Percentiles rank a stretch among this genome's conserved stretches.
These are phyloP conservation scores for Myotisia sp. DNA, from an alignment of 2,329 filamentous ascomycete genomes.

Conservation along the genomic window DNA sequence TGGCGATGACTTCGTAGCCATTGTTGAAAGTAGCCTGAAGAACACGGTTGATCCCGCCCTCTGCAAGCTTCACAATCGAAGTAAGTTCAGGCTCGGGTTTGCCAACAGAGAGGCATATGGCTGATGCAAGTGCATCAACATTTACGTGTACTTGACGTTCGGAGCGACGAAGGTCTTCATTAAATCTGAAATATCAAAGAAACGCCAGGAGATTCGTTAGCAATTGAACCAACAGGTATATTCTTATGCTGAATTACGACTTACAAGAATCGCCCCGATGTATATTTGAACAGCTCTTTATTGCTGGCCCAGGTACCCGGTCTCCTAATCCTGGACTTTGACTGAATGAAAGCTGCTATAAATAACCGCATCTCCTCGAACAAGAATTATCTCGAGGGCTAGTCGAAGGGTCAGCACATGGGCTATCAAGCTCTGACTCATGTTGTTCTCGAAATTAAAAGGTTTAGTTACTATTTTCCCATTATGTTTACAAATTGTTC, in stretches of 20 bases:
- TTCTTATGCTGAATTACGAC: not conserved
- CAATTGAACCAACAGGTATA: not conserved
- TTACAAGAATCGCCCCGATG: slow-evolving; percentile 3
- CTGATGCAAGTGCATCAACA: slow-evolving; percentile 4
- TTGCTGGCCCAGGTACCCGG: too few species aligned
- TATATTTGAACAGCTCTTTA: slow-evolving; percentile 16
- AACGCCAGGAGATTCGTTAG: too few species aligned
- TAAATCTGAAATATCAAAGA: slow-evolving; percentile 6
- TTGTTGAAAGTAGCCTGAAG: slow-evolving; percentile 16
- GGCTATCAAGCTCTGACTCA: too few species aligned
- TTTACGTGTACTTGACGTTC: slow-evolving; percentile 9
- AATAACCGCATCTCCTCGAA: too few species aligned
- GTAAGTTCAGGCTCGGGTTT: slow-evolving; percentile 3
- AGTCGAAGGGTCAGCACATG: too few species aligned
- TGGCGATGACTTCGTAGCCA: slow-evolving; percentile 14
- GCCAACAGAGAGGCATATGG: slow-evolving; percentile 2
- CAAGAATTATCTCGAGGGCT: too few species aligned
- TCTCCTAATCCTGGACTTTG: too few species aligned
- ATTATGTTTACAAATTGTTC: too few species aligned
- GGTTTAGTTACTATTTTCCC: too few species aligned
- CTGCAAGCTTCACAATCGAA: slow-evolving; percentile 14
- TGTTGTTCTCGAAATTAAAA: too few species aligned
- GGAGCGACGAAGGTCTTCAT: slow-evolving; percentile 9
- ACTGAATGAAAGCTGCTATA: too few species aligned
- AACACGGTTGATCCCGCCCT: slow-evolving; percentile 18